These are phyloP conservation scores for Dalbergia cultrata DNA, from an alignment of 306 rosid genomes.

Conservation along the genomic window DNA sequence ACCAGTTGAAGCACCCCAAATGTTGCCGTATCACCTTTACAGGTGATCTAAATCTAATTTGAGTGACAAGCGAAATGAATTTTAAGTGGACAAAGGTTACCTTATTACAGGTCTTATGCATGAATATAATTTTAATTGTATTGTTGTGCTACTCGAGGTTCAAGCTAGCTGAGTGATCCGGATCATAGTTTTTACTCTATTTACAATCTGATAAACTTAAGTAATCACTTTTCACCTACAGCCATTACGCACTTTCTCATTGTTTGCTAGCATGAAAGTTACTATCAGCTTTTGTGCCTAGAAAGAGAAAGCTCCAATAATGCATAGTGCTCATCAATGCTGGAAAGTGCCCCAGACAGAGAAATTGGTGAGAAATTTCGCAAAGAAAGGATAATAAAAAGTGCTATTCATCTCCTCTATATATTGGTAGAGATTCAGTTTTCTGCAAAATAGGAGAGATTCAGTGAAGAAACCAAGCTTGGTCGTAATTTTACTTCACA, in stretches of 20 bases:
- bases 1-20: not conserved
- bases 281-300: not conserved
- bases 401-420: slow-evolving; percentile 18
- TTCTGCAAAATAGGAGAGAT: slow-evolving; percentile 20
- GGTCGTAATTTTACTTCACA: slow-evolving; percentile 17
- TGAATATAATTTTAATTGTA: not conserved
- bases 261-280: slow-evolving; percentile 9
- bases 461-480: slow-evolving; percentile 13
- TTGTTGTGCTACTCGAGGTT: not conserved
- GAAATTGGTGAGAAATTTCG: slow-evolving; percentile 48
- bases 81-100: not conserved
- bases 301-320: slow-evolving; percentile 35
- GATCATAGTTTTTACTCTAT: not conserved
- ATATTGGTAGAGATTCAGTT: slow-evolving; percentile 30
- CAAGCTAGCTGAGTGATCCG: not conserved
- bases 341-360: slow-evolving; percentile 7
- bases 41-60: not conserved
- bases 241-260: not conserved
- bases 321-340: slow-evolving; percentile 8
- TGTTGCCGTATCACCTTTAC: not conserved
- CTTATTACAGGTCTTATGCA: not conserved
- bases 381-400: not conserved
- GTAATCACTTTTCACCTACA: not conserved
- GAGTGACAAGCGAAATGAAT: not conserved
- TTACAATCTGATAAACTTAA: no score